Conservation (phyloP, 805 yeast species). For the Candida verbasci region DNA sequence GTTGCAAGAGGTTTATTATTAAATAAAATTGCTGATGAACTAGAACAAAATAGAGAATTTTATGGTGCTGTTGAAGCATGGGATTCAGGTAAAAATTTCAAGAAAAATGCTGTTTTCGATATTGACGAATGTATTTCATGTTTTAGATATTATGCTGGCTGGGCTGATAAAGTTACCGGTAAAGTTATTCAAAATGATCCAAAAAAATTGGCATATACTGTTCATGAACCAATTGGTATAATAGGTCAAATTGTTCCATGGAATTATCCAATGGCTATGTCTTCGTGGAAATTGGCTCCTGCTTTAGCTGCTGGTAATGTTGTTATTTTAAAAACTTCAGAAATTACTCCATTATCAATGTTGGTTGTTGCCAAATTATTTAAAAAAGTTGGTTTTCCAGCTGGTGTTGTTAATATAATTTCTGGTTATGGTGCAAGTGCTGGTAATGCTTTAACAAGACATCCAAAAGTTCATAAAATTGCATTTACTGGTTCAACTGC, state of each 20-base stretch:
- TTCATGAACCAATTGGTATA: constrained; percentile 52
- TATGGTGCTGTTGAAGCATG: constrained; percentile 40
- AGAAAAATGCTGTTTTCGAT: constrained; percentile 46
- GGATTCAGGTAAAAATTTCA: constrained; percentile 46
- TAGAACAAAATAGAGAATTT: constrained; percentile 30
- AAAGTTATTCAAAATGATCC: constrained; percentile 40
- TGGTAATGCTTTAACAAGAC: constrained; percentile 64
- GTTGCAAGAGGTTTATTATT: constrained; percentile 36
- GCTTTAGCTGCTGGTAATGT: constrained; percentile 79
- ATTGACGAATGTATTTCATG: constrained; percentile 42
- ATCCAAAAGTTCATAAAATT: constrained; percentile 52
- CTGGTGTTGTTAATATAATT: constrained; percentile 70
- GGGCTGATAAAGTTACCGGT: constrained; percentile 58
- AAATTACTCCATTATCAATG: constrained; percentile 69
- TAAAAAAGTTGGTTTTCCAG: constrained; percentile 67
- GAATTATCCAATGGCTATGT: constrained; percentile 54
- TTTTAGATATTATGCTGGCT: constrained; percentile 54
- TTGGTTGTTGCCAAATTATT: constrained; percentile 56
- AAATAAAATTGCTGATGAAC: constrained; percentile 32
- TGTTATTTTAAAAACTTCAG: constrained; percentile 69
- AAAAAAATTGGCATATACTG: constrained; percentile 58
- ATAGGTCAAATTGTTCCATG: constrained; percentile 46
- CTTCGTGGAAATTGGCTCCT: constrained; percentile 79
- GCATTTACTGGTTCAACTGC: constrained; percentile 66
- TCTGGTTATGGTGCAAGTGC: constrained; percentile 68